phyloP scores from a whole-genome alignment of 768 basidiomycete species.

The Coprinellus aureogranulatus region DNA sequence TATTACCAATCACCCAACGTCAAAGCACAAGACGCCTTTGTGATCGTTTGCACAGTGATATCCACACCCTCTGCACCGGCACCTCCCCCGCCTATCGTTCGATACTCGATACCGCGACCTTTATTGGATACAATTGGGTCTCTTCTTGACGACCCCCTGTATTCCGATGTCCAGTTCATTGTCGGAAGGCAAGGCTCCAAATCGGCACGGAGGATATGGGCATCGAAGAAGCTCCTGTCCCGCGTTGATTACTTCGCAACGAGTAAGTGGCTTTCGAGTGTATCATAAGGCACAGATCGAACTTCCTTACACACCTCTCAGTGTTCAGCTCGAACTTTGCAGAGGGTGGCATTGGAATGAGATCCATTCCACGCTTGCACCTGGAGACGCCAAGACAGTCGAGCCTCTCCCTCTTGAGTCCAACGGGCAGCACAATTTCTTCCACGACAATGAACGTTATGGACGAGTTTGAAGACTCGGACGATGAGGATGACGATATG shows the following conservation, averaged over 20 bases:
- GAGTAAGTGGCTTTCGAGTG: constrained; percentile 50
- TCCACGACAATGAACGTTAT: constrained; percentile 30
- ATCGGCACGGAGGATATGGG: constrained; percentile 55
- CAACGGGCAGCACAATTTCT: constrained; percentile 2
- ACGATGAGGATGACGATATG: constrained; percentile 37
- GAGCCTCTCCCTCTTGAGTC: constrained; percentile 18
- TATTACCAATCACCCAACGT: constrained; percentile 56
- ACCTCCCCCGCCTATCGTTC: constrained; percentile 45
- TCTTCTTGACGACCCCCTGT: constrained; percentile 75
- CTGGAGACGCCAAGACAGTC: constrained; percentile 20
- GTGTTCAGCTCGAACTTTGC: constrained; percentile 76
- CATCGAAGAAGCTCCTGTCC: constrained; percentile 62
- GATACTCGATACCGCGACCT: constrained; percentile 60
- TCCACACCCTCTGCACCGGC: constrained; percentile 52
- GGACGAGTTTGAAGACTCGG: constrained; percentile 53
- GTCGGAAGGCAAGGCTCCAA: constrained; percentile 45
- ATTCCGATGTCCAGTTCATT: constrained; percentile 83
- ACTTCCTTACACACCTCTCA: no score
- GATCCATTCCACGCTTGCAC: constrained; percentile 12
- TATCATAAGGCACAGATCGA: no score
- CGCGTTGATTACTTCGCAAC: constrained; percentile 77
- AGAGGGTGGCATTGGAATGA: constrained; percentile 39
- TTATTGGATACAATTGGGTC: constrained; percentile 71
- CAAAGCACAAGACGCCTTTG: constrained; percentile 62
- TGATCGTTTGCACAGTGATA: constrained; percentile 77